Evolutionary conservation across 352 stramenopile species (phyloP), one percentile per base, ranked within the genome.

Genomic region (Pythium dissimile): DNA sequence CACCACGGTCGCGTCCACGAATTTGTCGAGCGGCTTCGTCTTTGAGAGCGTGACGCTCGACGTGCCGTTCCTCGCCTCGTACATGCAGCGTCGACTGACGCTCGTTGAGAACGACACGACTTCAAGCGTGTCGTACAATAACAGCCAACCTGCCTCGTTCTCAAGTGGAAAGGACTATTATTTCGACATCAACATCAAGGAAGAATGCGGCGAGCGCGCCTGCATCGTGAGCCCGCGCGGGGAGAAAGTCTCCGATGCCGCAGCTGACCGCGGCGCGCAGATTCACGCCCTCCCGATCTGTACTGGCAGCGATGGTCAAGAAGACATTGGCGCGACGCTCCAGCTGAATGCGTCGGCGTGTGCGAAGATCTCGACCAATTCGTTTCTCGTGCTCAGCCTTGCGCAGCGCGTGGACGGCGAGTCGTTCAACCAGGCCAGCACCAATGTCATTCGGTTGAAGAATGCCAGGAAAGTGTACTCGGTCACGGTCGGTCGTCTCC

Each of bases 111-210:
- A 64, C 54, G 49, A 64, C 26, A 69, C 61, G 12, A 69, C 61
- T 0, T 59, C 61, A 3, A 69, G 21, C 13, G 43, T 69, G 3
- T 61, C 61, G 28, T 69, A 69, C 44, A 34, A 46, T 21, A 55
- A 66, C 51, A 51, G 13, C 9, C 16, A 55, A 12, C 16, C 3
- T 16, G 50, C 20, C 37, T 37, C 1, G 28, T 39, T 2, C 32
- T 27, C 9, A 5, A 26, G 5, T 21, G 18, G 34, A 7, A 23
- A 5, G 4, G 55, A 64, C 32, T 65, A 59, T 20, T 61, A 48
- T 23, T 65, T 62, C 32, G 62, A 69, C 30, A 62, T 69, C 55
- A 69, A 69, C 27, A 52, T 69, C 42, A 69, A 69, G 28, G 62
- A 69, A 20, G 51, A 59, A 20, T 69, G 62, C 27, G 62, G 55